Percentiles rank a stretch among this genome's conserved stretches.
Evolutionary conservation across 106 monocot genomes (phyloP).

Genomic region (Dioscorea alata): DNA sequence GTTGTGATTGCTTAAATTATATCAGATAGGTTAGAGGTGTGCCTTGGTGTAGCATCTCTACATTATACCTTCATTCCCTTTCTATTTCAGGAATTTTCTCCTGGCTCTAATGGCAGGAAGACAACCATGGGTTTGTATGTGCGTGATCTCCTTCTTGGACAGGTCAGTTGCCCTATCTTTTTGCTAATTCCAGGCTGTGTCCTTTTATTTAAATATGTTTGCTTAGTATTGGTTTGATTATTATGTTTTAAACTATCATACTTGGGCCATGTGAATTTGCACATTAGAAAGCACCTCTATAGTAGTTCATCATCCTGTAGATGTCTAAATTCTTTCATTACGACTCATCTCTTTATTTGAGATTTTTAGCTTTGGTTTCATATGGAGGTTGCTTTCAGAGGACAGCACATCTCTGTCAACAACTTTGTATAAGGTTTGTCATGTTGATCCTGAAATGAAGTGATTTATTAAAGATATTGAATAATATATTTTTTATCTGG

Average conservation of each 20-base stretch:
- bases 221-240: neutral
- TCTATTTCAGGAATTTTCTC: conserved; percentile 71
- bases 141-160: conserved; percentile 92
- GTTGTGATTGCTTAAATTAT: no score
- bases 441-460: conserved; percentile 38
- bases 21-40: no score
- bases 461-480: conserved; percentile 7
- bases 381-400: conserved; percentile 42
- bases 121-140: conserved; percentile 95
- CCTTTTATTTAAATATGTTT: neutral
- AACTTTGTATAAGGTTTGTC: conserved; percentile 65
- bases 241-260: neutral
- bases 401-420: conserved; percentile 51
- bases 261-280: neutral
- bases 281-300: neutral
- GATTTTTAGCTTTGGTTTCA: conserved; percentile 35
- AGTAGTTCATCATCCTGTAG: conserved; percentile 2
- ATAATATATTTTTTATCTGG: no score
- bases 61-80: neutral
- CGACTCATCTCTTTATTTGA: conserved; percentile 21
- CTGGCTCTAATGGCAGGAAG: conserved; percentile 69
- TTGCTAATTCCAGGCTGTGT: neutral
- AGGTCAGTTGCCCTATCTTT: conserved; percentile 35
- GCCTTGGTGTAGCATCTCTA: no score
- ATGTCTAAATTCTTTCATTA: conserved; percentile 20